Conservation (phyloP, 1,139 yeast genomes). For the Suhomyces choctaworum region DNA sequence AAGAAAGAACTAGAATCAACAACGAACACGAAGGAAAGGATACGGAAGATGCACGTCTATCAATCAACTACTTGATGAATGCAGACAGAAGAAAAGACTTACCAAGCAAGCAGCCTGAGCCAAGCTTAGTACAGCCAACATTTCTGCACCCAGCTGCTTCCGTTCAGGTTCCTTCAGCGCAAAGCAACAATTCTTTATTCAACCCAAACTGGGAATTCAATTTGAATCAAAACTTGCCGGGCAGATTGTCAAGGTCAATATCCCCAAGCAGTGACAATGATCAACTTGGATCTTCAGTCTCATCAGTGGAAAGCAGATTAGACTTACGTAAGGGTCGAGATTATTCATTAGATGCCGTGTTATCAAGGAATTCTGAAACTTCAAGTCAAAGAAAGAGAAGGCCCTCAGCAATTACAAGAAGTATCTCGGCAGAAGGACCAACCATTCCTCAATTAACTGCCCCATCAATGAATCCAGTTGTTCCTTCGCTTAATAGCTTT, state of each 20-base stretch:
- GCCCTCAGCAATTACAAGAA: conserved; percentile 8
- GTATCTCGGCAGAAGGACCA: conserved; percentile 7
- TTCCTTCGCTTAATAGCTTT: conserved; percentile 35
- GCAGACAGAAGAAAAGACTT: conserved; percentile 9
- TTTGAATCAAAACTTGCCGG: conserved; percentile 5
- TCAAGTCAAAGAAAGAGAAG: conserved; percentile 14
- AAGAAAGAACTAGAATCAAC: conserved; percentile 39
- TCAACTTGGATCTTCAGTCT: conserved; percentile 7
- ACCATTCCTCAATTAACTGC: conserved; percentile 16
- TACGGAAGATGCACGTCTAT: conserved; percentile 14
- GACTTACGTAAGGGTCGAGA: conserved; percentile 8
- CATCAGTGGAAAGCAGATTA: conserved; percentile 9
- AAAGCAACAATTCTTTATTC: too few relatives aligned
- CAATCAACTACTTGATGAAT: conserved; percentile 25
- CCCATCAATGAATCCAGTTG: conserved; percentile 40
- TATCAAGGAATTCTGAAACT: not conserved
- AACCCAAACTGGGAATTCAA: conserved; percentile 20
- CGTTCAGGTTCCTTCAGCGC: too few relatives aligned
- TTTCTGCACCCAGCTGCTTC: too few relatives aligned
- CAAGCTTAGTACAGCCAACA: too few relatives aligned
- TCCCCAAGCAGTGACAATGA: conserved; percentile 24
- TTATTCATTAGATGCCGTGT: conserved; percentile 7
- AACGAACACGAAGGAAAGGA: conserved; percentile 13
- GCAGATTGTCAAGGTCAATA: conserved; percentile 23
- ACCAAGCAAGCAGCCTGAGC: conserved; percentile 3